These are phyloP conservation scores for Aspergillus sergii DNA, from an alignment of 2,329 filamentous ascomycete species.

Conservation along the genomic window DNA sequence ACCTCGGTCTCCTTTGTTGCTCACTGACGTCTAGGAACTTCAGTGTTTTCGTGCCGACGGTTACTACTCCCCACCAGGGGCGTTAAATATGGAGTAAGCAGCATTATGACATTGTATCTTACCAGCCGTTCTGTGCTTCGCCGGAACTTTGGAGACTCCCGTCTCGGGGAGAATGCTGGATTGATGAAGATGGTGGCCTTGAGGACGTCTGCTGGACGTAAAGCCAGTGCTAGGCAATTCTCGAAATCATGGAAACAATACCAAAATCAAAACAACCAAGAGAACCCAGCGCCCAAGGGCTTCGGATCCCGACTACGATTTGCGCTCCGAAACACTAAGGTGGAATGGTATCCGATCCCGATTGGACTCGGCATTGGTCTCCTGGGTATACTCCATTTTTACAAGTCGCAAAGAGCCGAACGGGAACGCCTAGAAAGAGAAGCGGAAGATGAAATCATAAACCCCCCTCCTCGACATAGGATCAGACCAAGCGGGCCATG, in stretches of 20 bases:
- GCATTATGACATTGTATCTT: constrained; percentile 40
- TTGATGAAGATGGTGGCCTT: constrained; percentile 38
- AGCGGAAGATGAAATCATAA: constrained; percentile 38
- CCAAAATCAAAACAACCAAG: constrained; percentile 40
- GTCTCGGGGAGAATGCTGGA: constrained; percentile 25
- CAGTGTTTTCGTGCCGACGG: constrained; percentile 2
- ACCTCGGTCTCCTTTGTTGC: constrained; percentile 5
- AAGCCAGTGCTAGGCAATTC: constrained; percentile 36
- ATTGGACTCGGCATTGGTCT: constrained; percentile 83
- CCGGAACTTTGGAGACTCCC: constrained; percentile 25
- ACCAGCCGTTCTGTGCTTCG: constrained; percentile 26
- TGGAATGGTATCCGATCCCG: constrained; percentile 90
- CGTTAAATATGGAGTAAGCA: constrained; percentile 31
- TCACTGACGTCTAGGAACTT: constrained; percentile 4
- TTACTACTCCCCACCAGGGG: constrained; percentile 15
- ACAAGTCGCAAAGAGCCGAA: constrained; percentile 64
- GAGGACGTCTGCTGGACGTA: constrained; percentile 32
- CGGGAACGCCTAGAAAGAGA: constrained; percentile 53
- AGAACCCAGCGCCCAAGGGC: constrained; percentile 43
- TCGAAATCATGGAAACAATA: constrained; percentile 46
- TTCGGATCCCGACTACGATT: constrained; percentile 59
- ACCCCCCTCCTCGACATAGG: constrained; percentile 57
- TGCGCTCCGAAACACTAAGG: constrained; percentile 64
- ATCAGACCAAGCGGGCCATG: constrained; percentile 85
- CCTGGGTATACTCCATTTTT: constrained; percentile 80